phyloP scores from a whole-genome alignment of 805 yeast genomes.

The Cyberlindnera suaveolens region DNA sequence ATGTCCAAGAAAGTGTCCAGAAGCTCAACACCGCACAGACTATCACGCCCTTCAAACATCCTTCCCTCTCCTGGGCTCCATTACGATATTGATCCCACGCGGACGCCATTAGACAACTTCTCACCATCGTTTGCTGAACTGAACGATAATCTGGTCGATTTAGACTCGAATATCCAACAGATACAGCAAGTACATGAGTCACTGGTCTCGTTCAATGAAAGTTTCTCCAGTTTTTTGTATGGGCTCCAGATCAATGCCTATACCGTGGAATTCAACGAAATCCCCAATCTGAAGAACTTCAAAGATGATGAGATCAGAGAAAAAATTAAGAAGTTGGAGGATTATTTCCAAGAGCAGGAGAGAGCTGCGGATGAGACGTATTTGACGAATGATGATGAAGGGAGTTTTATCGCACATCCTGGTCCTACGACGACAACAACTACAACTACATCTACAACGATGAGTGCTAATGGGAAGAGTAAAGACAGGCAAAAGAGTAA shows the following conservation, averaged over 20 bases:
- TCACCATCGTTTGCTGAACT: slow-evolving; percentile 38
- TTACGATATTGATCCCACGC: slow-evolving; percentile 35
- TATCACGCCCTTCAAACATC: slow-evolving; percentile 32
- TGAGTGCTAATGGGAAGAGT: background rate
- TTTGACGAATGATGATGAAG: slow-evolving; percentile 27
- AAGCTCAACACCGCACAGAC: slow-evolving; percentile 29
- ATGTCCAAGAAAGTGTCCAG: slow-evolving; percentile 18
- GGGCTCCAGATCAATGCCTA: slow-evolving; percentile 83
- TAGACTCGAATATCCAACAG: slow-evolving; percentile 53
- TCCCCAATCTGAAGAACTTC: slow-evolving; percentile 13
- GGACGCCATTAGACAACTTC: slow-evolving; percentile 37
- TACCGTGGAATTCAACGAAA: slow-evolving; percentile 62
- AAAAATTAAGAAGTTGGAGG: slow-evolving; percentile 17
- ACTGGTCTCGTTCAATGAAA: slow-evolving; percentile 64
- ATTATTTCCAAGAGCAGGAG: slow-evolving; percentile 13
- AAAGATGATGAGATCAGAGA: slow-evolving; percentile 14
- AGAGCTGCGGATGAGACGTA: slow-evolving; percentile 21
- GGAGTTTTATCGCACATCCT: slow-evolving; percentile 26
- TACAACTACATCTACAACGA: background rate
- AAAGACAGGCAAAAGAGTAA: background rate
- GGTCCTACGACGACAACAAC: slow-evolving; percentile 4
- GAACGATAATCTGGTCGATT: slow-evolving; percentile 44
- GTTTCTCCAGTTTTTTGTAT: slow-evolving; percentile 68
- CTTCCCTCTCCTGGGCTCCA: slow-evolving; percentile 39
- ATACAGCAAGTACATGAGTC: slow-evolving; percentile 56